Base-by-base conservation (phyloP, 73 alveolate genomes). In the Paramecium sonneborni region DNA sequence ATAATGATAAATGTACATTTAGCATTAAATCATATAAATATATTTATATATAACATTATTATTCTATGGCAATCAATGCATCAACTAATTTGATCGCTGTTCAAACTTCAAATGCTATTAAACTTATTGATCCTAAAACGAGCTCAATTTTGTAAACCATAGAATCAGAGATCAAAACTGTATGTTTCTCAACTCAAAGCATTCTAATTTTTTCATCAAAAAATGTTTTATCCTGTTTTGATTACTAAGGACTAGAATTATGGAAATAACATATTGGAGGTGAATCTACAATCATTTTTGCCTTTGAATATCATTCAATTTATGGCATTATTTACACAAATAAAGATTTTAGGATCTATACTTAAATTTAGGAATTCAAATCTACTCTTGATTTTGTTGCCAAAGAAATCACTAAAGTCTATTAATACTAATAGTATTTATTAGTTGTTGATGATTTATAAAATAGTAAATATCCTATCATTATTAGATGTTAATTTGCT, bases 191-290 rank as follows among this genome's bases (percentile, higher is more conserved):
- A 15, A 23, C 18, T 58, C 5, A 58, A 11, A 21, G 20, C 12
- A 21, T 58, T 5, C 39, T 58, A 7, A 21, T n/a, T 23, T 58
- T 18, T 18, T 58, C 82, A 2, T n/a, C 82, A 15, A 70, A 70
- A 32, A 70, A 70, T 70, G 34, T 70, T 4, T 70, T n/a, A 12
- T 18, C 86, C 24, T n/a, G 46, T 15, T 70, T 28, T 70, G 86
- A 70, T 70, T 18, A 18, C 18, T 14, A 23, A 21, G 86, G 86
- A 28, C 14, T 21, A 2, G 86, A 70, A 70, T 70, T 70, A 21
- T 70, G 86, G 86, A 70, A 70, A 32, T 70, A 70, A 70, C 55
- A 70, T 70, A 14, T 70, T 9, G 86, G 55, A 32, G 86, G 86
- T 26, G 86, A 70, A 8, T 28, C 86, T 3, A 9, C 18, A 5